Conservation (phyloP, 768 basidiomycete genomes). For the Suillus bovinus region DNA sequence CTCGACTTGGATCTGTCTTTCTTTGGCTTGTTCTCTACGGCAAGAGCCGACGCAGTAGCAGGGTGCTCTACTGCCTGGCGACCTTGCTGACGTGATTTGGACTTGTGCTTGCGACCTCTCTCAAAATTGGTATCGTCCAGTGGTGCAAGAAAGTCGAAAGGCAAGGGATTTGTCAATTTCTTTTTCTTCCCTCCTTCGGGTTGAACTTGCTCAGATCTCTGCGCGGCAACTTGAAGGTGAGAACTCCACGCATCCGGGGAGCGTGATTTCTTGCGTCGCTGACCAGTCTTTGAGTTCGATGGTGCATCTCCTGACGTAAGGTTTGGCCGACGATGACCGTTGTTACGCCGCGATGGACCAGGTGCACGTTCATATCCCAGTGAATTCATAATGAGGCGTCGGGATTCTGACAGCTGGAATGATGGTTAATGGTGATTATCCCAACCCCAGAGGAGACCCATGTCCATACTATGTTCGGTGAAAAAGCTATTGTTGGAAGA, state of each 20-base stretch:
- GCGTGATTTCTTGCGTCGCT: constrained; percentile 35
- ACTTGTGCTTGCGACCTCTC: constrained; percentile 34
- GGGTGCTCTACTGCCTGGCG: constrained; percentile 25
- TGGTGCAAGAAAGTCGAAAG: constrained; percentile 27
- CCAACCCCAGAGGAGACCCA: neutral
- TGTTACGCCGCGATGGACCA: constrained; percentile 25
- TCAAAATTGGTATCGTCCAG: constrained; percentile 29
- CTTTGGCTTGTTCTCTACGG: constrained; percentile 13
- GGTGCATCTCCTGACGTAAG: neutral
- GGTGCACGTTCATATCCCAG: constrained; percentile 3
- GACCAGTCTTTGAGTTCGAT: constrained; percentile 16
- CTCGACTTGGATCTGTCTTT: constrained; percentile 39
- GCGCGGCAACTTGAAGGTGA: constrained; percentile 19
- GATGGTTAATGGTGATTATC: neutral
- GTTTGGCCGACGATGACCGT: constrained; percentile 24
- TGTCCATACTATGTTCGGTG: neutral
- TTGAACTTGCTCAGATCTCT: constrained; percentile 25
- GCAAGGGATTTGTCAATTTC: constrained; percentile 21
- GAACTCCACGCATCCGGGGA: constrained; percentile 32
- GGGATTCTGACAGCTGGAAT: neutral
- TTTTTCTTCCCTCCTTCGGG: constrained; percentile 32
- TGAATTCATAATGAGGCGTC: constrained; percentile 19
- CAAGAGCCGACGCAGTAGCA: constrained; percentile 10
- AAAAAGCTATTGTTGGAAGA: neutral
- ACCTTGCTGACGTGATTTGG: constrained; percentile 27